phyloP scores from a whole-genome alignment of 805 yeast species.

The Yamadazyma insecticola region DNA sequence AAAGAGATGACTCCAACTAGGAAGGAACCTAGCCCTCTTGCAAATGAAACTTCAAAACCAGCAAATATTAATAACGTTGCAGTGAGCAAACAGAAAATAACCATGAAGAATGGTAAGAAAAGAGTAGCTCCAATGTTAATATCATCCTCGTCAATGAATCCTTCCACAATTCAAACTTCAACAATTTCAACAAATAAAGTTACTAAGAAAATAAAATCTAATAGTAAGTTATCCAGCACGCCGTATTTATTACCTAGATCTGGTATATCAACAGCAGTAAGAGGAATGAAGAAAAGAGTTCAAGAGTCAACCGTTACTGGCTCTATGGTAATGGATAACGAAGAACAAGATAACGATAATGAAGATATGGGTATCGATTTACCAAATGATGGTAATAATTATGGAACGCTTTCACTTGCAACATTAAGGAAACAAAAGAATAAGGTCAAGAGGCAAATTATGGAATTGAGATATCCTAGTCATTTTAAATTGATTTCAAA shows the following conservation, averaged over 20 bases:
- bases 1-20: conserved; percentile 2
- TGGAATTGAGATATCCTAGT: conserved; percentile 32
- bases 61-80: too few relatives aligned
- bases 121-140: conserved; percentile 69
- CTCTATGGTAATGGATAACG: conserved; percentile 5
- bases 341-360: conserved; percentile 41
- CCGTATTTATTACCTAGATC: conserved; percentile 52
- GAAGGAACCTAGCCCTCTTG: too few relatives aligned
- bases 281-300: conserved; percentile 42
- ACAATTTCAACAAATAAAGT: conserved; percentile 5
- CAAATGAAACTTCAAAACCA: too few relatives aligned
- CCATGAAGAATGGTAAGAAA: conserved; percentile 71
- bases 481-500: conserved; percentile 31
- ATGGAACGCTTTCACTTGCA: conserved; percentile 22
- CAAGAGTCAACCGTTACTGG: conserved; percentile 14
- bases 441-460: conserved; percentile 22
- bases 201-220: conserved; percentile 18
- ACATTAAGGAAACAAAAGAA: conserved; percentile 30
- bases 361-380: conserved; percentile 42
- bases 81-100: conserved; percentile 52
- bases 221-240: conserved; percentile 38
- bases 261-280: conserved; percentile 62
- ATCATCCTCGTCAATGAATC: conserved; percentile 38
- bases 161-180: conserved; percentile 3
- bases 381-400: conserved; percentile 11